Evolutionary conservation across 1,284 basidiomycete species (phyloP), one percentile per base, ranked within the genome.

Genomic region (Termitomyces sp.): DNA sequence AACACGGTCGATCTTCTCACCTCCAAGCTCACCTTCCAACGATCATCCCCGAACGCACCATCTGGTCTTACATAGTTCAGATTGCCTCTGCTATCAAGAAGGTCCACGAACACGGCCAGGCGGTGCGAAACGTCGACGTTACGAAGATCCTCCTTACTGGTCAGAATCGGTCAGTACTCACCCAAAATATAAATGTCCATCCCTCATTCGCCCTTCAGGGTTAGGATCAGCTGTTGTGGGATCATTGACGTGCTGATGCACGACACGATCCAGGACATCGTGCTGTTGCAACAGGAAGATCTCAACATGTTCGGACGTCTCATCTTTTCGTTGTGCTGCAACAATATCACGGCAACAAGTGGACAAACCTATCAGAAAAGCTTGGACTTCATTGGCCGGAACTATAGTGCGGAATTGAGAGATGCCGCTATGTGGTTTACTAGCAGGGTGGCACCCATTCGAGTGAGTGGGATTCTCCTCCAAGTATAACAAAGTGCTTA

Each of bases 21-120:
- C 70, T 70, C 5, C 65, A 70, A 43, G 65, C 62, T 2, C 59
- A 64, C 31, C 61, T 67, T 15, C 65, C 63, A 21, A 66, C 68
- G 21, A 59, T 63, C 19, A 73, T 92, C 30, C 80, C 89, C 0
- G 97, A 99, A 70, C 78, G 86, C n/a, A 84, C 88, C 0, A 68
- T 99, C 10, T 99, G 97, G 96, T 90, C 89, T 15, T 99, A 96
- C 66, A 83, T 97, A 50, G 83, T 93, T 34, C 96, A 99, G 70
- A 83, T 99, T 52, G 87, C 90, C 2, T 88, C 83, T 59, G 94
- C 92, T 0, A 82, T 99, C 68, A 94, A 90, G 69, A 82, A 81
- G 30, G 86, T 92, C 0, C 97, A 99, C 67, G 87, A 86, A 44
- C 81, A 81, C 1, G 91, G 92, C 0, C 74, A 94, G 42, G 91